These are phyloP conservation scores for Gnetum montanum DNA, from an alignment of 75 land plant species.

Conservation along the genomic window DNA sequence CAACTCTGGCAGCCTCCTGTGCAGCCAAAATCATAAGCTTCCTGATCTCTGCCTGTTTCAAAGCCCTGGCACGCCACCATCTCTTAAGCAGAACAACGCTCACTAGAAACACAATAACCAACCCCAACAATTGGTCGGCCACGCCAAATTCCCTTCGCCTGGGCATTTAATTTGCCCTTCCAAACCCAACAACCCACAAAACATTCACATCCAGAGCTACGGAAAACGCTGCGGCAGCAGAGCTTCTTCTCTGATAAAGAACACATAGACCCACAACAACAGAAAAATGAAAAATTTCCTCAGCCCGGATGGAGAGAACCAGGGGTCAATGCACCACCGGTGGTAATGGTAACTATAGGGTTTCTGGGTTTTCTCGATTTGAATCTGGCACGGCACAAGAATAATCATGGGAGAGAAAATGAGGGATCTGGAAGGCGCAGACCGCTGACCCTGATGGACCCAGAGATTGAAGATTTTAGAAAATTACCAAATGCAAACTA, in stretches of 20 bases:
- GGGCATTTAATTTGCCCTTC: slow-evolving; percentile 37
- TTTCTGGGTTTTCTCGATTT: too few species aligned
- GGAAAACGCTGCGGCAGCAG: background rate
- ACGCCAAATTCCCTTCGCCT: slow-evolving; percentile 36
- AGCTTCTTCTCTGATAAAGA: background rate
- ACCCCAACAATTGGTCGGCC: slow-evolving; percentile 21
- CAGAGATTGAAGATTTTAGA: too few species aligned
- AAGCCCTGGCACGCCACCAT: slow-evolving; percentile 27
- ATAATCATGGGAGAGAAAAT: too few species aligned
- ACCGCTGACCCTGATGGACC: too few species aligned
- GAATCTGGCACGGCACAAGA: too few species aligned
- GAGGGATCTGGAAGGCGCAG: too few species aligned
- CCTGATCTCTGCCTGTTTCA: slow-evolving; percentile 34
- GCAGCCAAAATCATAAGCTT: slow-evolving; percentile 39
- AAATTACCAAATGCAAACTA: too few species aligned
- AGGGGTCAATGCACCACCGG: too few species aligned
- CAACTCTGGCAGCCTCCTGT: slow-evolving; percentile 38
- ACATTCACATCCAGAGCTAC: slow-evolving; percentile 1
- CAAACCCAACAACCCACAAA: slow-evolving; percentile 3
- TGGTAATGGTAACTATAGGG: too few species aligned
- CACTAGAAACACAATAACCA: slow-evolving; percentile 20
- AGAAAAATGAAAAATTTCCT: too few species aligned
- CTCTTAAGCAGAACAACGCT: slow-evolving; percentile 19
- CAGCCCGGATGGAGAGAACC: too few species aligned
- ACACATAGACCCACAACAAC: slow-evolving; percentile 4